phyloP scores from a whole-genome alignment of 257 asterid genomes.

The Solanum boliviense region DNA sequence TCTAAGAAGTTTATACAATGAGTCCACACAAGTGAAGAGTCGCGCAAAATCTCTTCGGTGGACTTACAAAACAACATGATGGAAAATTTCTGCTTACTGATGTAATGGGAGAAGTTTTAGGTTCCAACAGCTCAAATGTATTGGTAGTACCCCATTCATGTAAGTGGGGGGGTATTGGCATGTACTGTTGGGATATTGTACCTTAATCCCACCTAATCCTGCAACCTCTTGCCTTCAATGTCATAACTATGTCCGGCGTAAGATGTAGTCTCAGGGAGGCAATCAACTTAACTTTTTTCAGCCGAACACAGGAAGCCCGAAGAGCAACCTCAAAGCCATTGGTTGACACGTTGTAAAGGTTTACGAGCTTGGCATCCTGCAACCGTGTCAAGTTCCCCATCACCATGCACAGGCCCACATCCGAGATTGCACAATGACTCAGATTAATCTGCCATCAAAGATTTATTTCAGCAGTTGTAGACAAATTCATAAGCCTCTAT shows the following conservation, averaged over 20 bases:
- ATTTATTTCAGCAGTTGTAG: background rate
- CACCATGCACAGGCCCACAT: constrained; percentile 56
- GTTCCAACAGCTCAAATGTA: background rate
- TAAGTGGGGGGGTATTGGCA: background rate
- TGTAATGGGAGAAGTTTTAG: background rate
- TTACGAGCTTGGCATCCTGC: constrained; percentile 53
- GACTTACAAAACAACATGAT: background rate
- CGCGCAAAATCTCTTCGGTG: background rate
- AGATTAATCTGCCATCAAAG: constrained; percentile 42
- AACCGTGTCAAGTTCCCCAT: constrained; percentile 56
- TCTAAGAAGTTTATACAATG: background rate
- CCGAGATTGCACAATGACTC: constrained; percentile 39
- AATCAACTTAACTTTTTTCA: constrained; percentile 54
- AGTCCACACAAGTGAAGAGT: background rate
- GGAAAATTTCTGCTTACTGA: background rate
- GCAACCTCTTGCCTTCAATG: constrained; percentile 45
- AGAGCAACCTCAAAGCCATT: constrained; percentile 54
- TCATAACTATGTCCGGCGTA: constrained; percentile 31
- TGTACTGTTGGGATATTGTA: background rate
- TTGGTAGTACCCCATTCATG: background rate
- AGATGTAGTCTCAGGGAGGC: constrained; percentile 26
- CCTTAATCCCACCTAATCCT: constrained; percentile 65
- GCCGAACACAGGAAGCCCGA: constrained; percentile 36
- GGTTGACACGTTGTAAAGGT: constrained; percentile 39
- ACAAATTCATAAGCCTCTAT: background rate